Percentiles rank a stretch among this genome's conserved stretches.
Evolutionary conservation across 495 filamentous ascomycete genomes (phyloP).

Genomic region (Evansstolkia leycettana): DNA sequence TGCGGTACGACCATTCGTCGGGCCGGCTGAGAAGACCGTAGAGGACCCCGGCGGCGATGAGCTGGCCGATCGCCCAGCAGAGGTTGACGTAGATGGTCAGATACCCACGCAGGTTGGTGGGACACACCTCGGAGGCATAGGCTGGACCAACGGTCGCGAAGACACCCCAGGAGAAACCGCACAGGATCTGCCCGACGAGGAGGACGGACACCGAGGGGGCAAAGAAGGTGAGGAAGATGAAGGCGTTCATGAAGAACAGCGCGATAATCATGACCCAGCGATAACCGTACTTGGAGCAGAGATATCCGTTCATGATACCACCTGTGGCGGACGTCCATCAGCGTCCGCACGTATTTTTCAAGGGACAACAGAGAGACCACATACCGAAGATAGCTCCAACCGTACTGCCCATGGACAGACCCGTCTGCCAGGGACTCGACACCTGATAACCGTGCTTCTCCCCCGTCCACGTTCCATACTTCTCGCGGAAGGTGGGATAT

Average conservation of each 20-base stretch:
- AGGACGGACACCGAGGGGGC: conserved; percentile 48
- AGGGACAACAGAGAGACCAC: no score
- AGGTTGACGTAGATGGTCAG: conserved; percentile 63
- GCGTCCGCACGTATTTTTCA: no score
- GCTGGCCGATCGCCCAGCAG: conserved; percentile 62
- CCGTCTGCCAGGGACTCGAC: conserved; percentile 46
- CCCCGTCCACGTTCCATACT: conserved; percentile 10
- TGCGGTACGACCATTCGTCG: conserved; percentile 39
- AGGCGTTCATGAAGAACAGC: conserved; percentile 40
- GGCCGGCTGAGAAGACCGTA: neutral
- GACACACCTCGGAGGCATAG: conserved; percentile 63
- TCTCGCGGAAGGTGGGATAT: conserved; percentile 9
- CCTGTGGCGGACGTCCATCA: conserved; percentile 53
- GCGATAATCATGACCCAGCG: conserved; percentile 47
- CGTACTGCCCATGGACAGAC: conserved; percentile 42
- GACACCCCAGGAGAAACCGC: conserved; percentile 63
- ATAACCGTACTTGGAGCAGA: conserved; percentile 56
- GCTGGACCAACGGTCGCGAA: conserved; percentile 60
- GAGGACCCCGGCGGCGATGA: conserved; percentile 31
- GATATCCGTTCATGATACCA: conserved; percentile 54
- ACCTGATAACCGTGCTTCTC: conserved; percentile 22
- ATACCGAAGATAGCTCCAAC: conserved; percentile 54
- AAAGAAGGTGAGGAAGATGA: conserved; percentile 60
- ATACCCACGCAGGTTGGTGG: conserved; percentile 53
- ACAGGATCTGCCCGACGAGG: conserved; percentile 54